A percentile compares a stretch with the other conserved stretches of the same genome.
phyloP scores from a whole-genome alignment of 495 filamentous ascomycete genomes.

The Darksidea phi region DNA sequence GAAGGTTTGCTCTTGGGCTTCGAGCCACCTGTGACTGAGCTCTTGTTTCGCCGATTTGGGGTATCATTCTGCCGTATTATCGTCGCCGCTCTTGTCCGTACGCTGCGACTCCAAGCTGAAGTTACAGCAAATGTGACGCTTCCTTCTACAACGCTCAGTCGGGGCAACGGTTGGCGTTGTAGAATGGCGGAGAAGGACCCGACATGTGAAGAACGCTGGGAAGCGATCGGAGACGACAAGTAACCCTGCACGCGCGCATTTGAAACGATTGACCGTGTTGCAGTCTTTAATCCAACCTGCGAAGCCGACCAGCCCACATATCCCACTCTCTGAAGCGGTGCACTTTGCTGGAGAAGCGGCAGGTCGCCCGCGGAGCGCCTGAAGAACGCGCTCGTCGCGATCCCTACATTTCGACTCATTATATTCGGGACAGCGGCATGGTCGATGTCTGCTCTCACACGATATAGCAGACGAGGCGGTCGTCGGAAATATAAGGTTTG shows the following conservation, averaged over 20 bases:
- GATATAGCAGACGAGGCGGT: neutral
- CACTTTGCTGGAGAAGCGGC: neutral
- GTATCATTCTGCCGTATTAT: slow-evolving; percentile 1
- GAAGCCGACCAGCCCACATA: neutral
- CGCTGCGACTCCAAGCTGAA: slow-evolving; percentile 21
- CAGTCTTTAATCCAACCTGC: neutral
- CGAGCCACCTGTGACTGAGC: slow-evolving; percentile 45
- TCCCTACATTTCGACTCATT: slow-evolving; percentile 56
- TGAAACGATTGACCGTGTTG: slow-evolving; percentile 1
- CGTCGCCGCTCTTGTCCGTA: neutral
- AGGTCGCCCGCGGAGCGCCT: slow-evolving; percentile 44
- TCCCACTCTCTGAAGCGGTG: slow-evolving; percentile 3
- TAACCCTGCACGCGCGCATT: neutral
- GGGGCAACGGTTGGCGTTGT: neutral
- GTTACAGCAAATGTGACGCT: slow-evolving; percentile 20
- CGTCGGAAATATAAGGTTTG: neutral
- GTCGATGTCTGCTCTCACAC: slow-evolving; percentile 8
- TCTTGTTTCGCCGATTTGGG: slow-evolving; percentile 44
- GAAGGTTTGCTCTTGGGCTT: slow-evolving; percentile 23
- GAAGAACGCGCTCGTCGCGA: slow-evolving; percentile 51
- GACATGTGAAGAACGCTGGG: neutral
- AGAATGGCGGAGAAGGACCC: slow-evolving; percentile 1
- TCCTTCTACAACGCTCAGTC: neutral
- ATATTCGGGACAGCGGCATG: slow-evolving; percentile 34
- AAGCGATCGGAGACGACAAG: neutral